Evolutionary conservation across 352 stramenopile species (phyloP).

Genomic region (Globisporangium barbulae): DNA sequence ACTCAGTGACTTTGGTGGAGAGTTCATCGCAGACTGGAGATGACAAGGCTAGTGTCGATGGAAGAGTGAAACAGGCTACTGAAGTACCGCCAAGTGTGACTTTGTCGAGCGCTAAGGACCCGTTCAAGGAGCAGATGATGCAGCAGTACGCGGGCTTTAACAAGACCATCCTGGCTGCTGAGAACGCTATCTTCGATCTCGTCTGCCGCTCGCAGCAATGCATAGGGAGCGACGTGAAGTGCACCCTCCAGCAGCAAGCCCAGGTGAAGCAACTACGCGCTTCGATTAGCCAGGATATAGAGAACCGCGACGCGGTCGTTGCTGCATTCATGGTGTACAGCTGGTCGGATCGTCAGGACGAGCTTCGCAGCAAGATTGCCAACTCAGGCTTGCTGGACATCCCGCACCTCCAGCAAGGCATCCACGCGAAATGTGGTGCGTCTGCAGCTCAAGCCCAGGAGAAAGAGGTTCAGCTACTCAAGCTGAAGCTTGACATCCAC

Average conservation of each 20-base stretch:
- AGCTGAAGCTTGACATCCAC: background rate
- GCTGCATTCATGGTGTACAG: background rate
- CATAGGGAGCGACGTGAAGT: background rate
- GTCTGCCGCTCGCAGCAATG: background rate
- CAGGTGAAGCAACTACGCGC: background rate
- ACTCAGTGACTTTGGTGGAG: background rate
- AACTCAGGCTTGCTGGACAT: background rate
- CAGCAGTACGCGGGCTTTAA: background rate
- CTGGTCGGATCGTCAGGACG: background rate
- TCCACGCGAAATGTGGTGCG: background rate
- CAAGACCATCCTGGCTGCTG: background rate
- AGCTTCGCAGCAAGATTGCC: background rate
- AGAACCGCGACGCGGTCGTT: background rate
- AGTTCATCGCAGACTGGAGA: background rate
- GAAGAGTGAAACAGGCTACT: no score
- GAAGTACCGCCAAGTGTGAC: background rate
- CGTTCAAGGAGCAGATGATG: background rate
- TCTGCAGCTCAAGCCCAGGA: background rate
- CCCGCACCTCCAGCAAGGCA: background rate
- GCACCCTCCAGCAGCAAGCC: background rate
- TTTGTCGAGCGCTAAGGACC: background rate
- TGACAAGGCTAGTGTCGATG: background rate
- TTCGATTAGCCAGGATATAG: background rate
- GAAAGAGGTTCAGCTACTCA: background rate
- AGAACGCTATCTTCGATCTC: background rate